Base-by-base conservation (phyloP, 208 protist species). In the Trypanosoma vivax region DNA sequence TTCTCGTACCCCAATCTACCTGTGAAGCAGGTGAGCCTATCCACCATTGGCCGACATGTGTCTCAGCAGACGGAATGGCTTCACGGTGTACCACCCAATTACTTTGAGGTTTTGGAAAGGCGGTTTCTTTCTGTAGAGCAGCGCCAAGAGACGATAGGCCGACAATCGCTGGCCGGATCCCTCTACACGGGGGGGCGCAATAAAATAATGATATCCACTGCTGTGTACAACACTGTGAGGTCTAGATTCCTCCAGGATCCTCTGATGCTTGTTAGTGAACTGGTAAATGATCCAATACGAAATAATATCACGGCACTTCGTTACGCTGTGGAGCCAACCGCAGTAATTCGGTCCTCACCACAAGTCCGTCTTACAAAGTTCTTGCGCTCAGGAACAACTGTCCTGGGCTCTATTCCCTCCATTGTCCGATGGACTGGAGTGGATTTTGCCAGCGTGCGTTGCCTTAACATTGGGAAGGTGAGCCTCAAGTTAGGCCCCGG, bases 11-110 rank as follows among this genome's bases (percentile, higher is more conserved):
- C 1, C 14, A 31, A 31, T 16, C 25, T n/a, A 19, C 25, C 24
- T 49, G 25, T 52, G 18, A 30, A 35, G 21, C 25, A 38, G 29
- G 10, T 66, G 6, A 35, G n/a, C 0, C 31, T 83, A 5, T 29
- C 38, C 28, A 64, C 76, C 0, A 50, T 66, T 2, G 81, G 81
- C 1, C 60, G 81, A 28, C 80, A 67, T 49, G 33, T 42, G 29
- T 35, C 1, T 29, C 39, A 50, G 18, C 6, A 5, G 1, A 38
- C 37, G 10, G 1, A 0, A 19, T 10, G 2, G 7, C 3, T 89
- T 29, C 18, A n/a, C 19, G 35, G 60, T 0, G 28, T 90, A 6
- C 53, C 82, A 23, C 77, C 82, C 2, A 79, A 79, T 55, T 90
- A 71, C 50, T 86, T 73, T 41, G 74, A 85, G n/a, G 76, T 76